phyloP scores from a whole-genome alignment of 768 basidiomycete species.

The Boletus vinaceobasis region DNA sequence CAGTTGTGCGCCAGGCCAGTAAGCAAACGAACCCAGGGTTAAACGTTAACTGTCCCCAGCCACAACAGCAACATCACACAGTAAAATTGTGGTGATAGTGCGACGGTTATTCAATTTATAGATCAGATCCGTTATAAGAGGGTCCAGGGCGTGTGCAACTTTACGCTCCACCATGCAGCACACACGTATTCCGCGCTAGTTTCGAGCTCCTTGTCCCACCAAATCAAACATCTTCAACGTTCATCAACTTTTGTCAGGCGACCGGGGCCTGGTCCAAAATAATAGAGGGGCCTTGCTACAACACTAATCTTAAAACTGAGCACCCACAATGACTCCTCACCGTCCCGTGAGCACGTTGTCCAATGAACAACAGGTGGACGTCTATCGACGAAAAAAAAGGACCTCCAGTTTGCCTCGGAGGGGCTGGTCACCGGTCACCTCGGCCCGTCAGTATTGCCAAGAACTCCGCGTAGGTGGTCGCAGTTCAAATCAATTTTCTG shows the following conservation, averaged over 20 bases:
- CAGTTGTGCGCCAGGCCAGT: no score
- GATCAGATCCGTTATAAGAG: not conserved
- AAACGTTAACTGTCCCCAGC: no score
- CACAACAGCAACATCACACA: no score
- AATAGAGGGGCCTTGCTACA: not conserved
- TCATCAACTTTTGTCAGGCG: not conserved
- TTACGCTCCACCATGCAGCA: not conserved
- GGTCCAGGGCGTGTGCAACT: not conserved
- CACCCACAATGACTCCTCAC: not conserved
- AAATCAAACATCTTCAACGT: not conserved
- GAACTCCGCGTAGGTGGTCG: not conserved
- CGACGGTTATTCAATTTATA: not conserved
- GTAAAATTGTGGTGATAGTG: not conserved
- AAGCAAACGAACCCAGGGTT: no score
- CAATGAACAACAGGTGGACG: not conserved
- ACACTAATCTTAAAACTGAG: not conserved
- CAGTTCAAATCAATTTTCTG: no score
- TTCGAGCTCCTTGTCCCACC: not conserved
- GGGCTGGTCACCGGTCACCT: no score
- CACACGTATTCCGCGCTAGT: no score
- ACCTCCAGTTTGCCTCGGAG: no score
- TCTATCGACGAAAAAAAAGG: no score
- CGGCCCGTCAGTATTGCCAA: not conserved
- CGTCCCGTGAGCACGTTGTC: not conserved
- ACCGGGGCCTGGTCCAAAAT: no score